Evolutionary conservation across 2,329 filamentous ascomycete genomes (phyloP).

Genomic region (Hypomyces rosellus): DNA sequence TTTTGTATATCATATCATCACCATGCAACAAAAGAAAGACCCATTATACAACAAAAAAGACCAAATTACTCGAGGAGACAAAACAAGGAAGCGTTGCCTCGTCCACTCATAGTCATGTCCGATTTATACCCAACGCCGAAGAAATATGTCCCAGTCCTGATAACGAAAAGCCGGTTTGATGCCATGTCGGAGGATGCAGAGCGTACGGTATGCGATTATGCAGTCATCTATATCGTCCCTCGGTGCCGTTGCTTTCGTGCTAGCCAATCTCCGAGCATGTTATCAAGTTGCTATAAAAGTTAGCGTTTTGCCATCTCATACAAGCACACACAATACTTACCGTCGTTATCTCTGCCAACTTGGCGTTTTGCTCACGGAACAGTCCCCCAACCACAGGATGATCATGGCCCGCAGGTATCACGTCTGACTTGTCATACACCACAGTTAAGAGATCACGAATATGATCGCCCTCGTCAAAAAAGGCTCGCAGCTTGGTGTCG

Average conservation of each 20-base stretch:
- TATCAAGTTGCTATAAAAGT: slow-evolving; percentile 65
- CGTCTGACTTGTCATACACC: slow-evolving; percentile 85
- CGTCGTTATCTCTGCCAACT: slow-evolving; percentile 77
- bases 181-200: neutral
- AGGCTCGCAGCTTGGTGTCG: slow-evolving; percentile 75
- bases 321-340: slow-evolving; percentile 38
- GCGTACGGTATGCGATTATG: too few species aligned
- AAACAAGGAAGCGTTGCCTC: neutral
- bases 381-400: slow-evolving; percentile 76
- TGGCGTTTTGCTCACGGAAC: slow-evolving; percentile 82
- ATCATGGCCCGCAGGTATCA: slow-evolving; percentile 71
- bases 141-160: neutral
- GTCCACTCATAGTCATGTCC: neutral
- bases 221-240: slow-evolving; percentile 35
- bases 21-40: neutral
- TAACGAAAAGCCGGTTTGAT: neutral
- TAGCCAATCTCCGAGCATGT: slow-evolving; percentile 78
- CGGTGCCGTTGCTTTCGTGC: slow-evolving; percentile 60
- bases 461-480: slow-evolving; percentile 84
- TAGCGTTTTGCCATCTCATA: slow-evolving; percentile 8
- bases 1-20: neutral
- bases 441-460: slow-evolving; percentile 86
- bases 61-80: neutral
- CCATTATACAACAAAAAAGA: neutral
- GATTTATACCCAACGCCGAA: neutral